Percentiles rank a stretch among this genome's conserved stretches.
phyloP scores from a whole-genome alignment of 2,329 filamentous ascomycete species.

The Colletotrichum sp. region DNA sequence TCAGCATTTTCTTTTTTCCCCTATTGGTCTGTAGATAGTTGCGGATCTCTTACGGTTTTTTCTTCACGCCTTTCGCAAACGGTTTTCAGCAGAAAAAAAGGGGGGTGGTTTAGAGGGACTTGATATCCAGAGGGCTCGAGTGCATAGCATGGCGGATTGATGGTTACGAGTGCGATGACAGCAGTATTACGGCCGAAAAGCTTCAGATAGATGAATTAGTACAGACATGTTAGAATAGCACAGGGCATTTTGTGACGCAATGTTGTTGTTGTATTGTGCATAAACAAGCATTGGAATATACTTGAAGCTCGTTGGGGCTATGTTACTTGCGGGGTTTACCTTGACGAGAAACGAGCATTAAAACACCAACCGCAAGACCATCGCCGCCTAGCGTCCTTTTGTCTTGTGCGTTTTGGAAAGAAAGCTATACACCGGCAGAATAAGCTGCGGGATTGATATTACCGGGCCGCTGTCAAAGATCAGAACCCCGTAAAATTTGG shows the following conservation, averaged over 20 bases:
- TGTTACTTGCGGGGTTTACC: neutral
- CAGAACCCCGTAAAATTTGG: neutral
- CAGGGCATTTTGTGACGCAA: neutral
- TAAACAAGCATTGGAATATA: neutral
- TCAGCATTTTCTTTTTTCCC: neutral
- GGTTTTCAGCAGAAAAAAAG: neutral
- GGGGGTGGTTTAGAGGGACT: neutral
- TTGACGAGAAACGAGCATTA: neutral
- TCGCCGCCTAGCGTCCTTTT: neutral
- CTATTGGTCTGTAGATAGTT: neutral
- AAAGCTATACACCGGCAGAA: neutral
- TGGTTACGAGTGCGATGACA: neutral
- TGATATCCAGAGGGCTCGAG: neutral
- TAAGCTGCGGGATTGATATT: neutral
- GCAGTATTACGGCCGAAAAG: neutral
- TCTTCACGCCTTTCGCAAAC: neutral
- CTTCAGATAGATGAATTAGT: neutral
- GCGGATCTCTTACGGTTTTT: neutral
- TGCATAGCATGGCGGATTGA: neutral
- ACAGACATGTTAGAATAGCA: neutral
- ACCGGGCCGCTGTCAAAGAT: neutral
- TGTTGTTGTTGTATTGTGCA: neutral
- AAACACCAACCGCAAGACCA: neutral
- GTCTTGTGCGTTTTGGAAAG: neutral
- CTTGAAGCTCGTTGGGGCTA: neutral